Evolutionary conservation across 2,329 filamentous ascomycete genomes (phyloP), one percentile per base, ranked within the genome.

Genomic region (Fusarium protoensiforme): DNA sequence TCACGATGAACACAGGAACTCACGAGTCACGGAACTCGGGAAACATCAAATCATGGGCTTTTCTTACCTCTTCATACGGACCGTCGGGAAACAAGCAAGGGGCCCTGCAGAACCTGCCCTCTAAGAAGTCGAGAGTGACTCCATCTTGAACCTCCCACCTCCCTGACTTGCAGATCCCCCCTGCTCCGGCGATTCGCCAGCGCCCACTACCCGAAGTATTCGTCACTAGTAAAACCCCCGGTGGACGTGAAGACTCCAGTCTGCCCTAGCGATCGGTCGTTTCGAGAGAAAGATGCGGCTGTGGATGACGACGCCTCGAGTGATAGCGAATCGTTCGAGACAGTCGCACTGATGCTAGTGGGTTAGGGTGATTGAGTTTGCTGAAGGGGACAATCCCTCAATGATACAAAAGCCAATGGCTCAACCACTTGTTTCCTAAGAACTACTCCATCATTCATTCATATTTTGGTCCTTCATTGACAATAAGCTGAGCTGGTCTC

Each of bases 141-240:
- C 38, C 39, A 61, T 35, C 41, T 46, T 29, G 38, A 31, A 8
- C 20, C 16, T 36, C 48, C 39, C 13, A 24, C 31, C 29, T 67
- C 46, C 29, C 36, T 51, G 41, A 54, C 22, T 31, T 56, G 57
- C 63, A 67, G 63, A 59, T 68, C 63, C 63, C 62, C 39, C 63
- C 43, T 61, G 62, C 63, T 35, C 20, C 11, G 27, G 41, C 54
- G 41, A 48, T 36, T 24, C 43, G 22, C 41, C 31, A 27, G 16
- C 33, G 39, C 39, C 38, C 57, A 36, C 57, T 61, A 48, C 41
- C 43, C 43, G 59, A 57, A 39, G 35, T 24, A 39, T 53, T 61
- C 59, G 57, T 61, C 31, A 38, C 58, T 61, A 33, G 13, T 61
- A 48, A 51, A 51, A 27, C 31, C 29, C 41, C 33, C 22, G 51